phyloP scores from a whole-genome alignment of 371 early-diverging fungal species.

The Lichtheimia ramosa region DNA sequence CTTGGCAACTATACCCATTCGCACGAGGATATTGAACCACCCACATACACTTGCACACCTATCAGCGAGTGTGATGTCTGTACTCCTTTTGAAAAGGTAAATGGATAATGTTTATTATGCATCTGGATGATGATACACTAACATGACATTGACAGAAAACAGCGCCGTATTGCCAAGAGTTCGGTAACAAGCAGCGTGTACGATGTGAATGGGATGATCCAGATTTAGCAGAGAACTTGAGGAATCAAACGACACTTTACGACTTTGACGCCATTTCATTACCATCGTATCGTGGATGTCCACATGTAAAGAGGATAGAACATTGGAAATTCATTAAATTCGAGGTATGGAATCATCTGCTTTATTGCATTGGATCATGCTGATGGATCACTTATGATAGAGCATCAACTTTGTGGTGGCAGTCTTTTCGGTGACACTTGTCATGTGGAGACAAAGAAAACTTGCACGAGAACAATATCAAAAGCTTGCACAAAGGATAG shows the following conservation, averaged over 20 bases:
- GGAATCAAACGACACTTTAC: constrained; percentile 29
- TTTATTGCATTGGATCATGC: background rate
- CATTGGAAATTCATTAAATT: constrained; percentile 31
- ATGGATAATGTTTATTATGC: background rate
- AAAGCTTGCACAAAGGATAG: constrained; percentile 43
- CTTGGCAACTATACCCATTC: constrained; percentile 51
- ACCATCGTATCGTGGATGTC: constrained; percentile 41
- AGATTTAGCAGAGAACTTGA: constrained; percentile 27
- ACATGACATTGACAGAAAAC: constrained; percentile 37
- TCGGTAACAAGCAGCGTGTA: constrained; percentile 46
- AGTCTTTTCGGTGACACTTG: constrained; percentile 28
- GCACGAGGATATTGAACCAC: constrained; percentile 37
- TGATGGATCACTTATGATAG: constrained; percentile 13
- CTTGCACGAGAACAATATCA: constrained; percentile 42
- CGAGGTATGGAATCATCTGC: constrained; percentile 24
- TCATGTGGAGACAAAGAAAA: constrained; percentile 45
- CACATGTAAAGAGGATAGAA: constrained; percentile 40
- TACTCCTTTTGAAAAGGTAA: constrained; percentile 44
- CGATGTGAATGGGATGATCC: constrained; percentile 49
- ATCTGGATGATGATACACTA: background rate
- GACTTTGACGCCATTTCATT: constrained; percentile 41
- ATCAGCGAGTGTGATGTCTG: constrained; percentile 48
- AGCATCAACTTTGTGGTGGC: constrained; percentile 29
- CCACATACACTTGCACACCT: constrained; percentile 39
- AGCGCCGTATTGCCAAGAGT: constrained; percentile 38